phyloP scores from a whole-genome alignment of 192 early-diverging fungal species.

The Funneliformis geosporum region DNA sequence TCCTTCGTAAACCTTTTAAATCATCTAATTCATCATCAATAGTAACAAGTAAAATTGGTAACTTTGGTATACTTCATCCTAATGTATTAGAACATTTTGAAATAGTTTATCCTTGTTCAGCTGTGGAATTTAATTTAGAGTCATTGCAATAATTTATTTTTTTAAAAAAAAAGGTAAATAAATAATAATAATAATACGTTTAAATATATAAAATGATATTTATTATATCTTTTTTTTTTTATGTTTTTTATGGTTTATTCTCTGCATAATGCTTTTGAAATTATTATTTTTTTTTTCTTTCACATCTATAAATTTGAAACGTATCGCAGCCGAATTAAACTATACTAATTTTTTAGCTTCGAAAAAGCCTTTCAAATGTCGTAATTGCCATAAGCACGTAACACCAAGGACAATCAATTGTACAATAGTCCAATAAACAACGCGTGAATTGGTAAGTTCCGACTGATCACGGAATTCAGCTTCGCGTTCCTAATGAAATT shows the following conservation, averaged over 20 bases:
- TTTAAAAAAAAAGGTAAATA: too few relatives aligned
- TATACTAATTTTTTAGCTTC: conserved; percentile 89
- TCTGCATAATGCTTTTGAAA: too few relatives aligned
- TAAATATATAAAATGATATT: too few relatives aligned
- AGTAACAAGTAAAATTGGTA: conserved; percentile 64
- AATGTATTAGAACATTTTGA: conserved; percentile 84
- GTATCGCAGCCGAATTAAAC: conserved; percentile 8
- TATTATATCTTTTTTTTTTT: too few relatives aligned
- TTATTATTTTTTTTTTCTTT: too few relatives aligned
- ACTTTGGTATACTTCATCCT: conserved; percentile 92
- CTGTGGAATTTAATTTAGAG: conserved; percentile 95
- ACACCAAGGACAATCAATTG: conserved; percentile 79
- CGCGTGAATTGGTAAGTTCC: conserved; percentile 79
- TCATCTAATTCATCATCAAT: conserved; percentile 2
- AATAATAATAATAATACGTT: too few relatives aligned
- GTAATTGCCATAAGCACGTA: conserved; percentile 86
- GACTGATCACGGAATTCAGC: conserved; percentile 87
- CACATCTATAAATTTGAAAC: too few relatives aligned
- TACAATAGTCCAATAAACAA: conserved; percentile 84
- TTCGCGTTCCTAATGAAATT: conserved; percentile 71
- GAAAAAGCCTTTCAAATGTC: conserved; percentile 83
- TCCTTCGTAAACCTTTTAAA: conserved; percentile 60
- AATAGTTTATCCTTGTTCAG: conserved; percentile 81
- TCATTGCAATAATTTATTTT: too few relatives aligned
- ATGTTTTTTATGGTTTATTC: too few relatives aligned